phyloP scores from a whole-genome alignment of 495 filamentous ascomycete species.

The Terfezia claveryi region DNA sequence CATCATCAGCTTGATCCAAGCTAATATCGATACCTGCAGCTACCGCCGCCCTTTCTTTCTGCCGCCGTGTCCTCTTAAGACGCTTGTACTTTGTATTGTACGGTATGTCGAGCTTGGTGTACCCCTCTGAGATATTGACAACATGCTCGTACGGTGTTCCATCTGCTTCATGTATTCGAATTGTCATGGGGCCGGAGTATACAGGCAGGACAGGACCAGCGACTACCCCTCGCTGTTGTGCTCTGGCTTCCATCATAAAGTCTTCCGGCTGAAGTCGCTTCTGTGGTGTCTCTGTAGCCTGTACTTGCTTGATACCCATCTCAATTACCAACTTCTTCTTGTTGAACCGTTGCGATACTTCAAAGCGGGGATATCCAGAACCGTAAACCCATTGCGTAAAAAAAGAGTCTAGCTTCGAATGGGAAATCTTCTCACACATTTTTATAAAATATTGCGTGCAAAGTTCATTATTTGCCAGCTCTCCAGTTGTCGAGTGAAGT shows the following conservation, averaged over 20 bases:
- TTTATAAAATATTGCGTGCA: conserved; percentile 52
- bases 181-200: conserved; percentile 90
- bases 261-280: conserved; percentile 24
- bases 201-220: conserved; percentile 34
- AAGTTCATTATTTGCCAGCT: conserved; percentile 47
- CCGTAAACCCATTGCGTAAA: conserved; percentile 85
- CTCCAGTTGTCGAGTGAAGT: conserved; percentile 55
- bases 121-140: conserved; percentile 72
- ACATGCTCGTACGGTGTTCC: conserved; percentile 98
- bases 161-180: conserved; percentile 94
- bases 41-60: conserved; percentile 54
- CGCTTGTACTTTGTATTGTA: conserved; percentile 99
- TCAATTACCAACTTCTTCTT: conserved; percentile 94
- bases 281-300: conserved; percentile 29
- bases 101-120: conserved; percentile 70
- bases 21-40: conserved; percentile 35
- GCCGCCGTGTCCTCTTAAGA: conserved; percentile 71
- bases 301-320: conserved; percentile 69
- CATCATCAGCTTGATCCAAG: conserved; percentile 55
- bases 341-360: conserved; percentile 74
- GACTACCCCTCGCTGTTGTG: conserved; percentile 47
- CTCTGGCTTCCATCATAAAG: conserved; percentile 66
- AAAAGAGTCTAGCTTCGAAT: conserved; percentile 63
- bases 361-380: conserved; percentile 68
- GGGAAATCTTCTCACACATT: conserved; percentile 66